A percentile compares a stretch with the other conserved stretches of the same genome.
Evolutionary conservation across 2,329 filamentous ascomycete species (phyloP).

Genomic region (Exophiala calicioides): DNA sequence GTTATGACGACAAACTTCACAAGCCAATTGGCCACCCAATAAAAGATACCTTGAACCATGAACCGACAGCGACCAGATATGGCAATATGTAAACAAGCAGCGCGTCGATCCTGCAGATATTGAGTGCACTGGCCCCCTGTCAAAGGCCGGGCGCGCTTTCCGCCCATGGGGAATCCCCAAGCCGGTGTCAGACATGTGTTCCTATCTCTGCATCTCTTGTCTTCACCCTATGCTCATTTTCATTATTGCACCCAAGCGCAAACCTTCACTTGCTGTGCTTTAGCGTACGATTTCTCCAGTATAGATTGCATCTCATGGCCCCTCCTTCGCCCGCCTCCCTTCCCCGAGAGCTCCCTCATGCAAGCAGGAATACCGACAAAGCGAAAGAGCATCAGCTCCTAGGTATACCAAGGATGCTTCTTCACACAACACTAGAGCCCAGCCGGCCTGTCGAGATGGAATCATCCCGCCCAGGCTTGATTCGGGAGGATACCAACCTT

Average conservation of each 20-base stretch:
- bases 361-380: not conserved
- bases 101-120: not conserved
- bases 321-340: not conserved
- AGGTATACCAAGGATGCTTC: no score
- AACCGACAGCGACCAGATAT: no score
- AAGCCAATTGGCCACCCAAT: no score
- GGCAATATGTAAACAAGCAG: not conserved
- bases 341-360: not conserved
- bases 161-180: not conserved
- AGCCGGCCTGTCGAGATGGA: not conserved
- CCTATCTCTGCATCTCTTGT: not conserved
- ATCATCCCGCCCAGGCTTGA: not conserved
- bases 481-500: conserved; percentile 8
- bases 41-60: no score
- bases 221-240: not conserved
- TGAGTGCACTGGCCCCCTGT: conserved; percentile 1
- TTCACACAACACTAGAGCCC: not conserved
- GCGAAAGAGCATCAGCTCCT: not conserved
- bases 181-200: conserved; percentile 6
- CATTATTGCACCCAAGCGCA: not conserved
- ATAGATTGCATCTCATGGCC: not conserved
- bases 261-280: not conserved
- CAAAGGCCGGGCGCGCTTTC: conserved; percentile 5
- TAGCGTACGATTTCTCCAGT: not conserved
- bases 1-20: no score